Base-by-base conservation (phyloP, 2,329 filamentous ascomycete genomes). In the Endocalyx cinctus region DNA sequence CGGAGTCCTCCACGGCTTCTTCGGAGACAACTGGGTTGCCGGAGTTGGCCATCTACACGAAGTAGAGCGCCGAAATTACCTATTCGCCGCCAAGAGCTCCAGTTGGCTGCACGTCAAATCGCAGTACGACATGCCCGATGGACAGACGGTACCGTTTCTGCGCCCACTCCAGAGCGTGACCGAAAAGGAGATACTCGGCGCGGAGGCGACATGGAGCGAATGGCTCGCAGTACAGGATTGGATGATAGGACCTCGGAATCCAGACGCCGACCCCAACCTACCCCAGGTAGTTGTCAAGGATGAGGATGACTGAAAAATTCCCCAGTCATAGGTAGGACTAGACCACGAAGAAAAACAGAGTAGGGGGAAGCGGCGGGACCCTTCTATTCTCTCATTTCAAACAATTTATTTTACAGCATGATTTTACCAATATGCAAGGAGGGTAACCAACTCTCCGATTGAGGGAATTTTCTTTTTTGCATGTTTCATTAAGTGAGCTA, bases 191-290 rank as follows among this genome's bases (percentile, higher is more conserved):
- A 86, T 97, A 41, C 76, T 85, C 42, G 75, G 69, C 11, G 89
- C 89, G 0, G 90, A 97, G 63, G 74, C 76, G 41, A 80, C 74
- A 39, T 98, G 92, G 92, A 94, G 87, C 55, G 82, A 90, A 51
- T 97, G 90, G 90, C 66, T 96, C 19, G 87, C 87, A 10, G 94
- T 96, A 87, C 87, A 95, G 60, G 90, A 96, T 59, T 97, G 90
- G 90, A 94, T 95, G 88, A 68, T 96, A n/a, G 89, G 89, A 3
- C 84, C 86, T 2, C 69, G 86, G 41, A 82, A 82, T 19, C 84
- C 83, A 6, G 68, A 70, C 17, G 51, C 39, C 42, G 29, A 50
- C 27, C 34, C 35, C 28, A 47, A 57, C 25, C 47, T 52, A 29
- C 42, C 48, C 20, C 44, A 52, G 16, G 42, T 46, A 20, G 41